phyloP scores from a whole-genome alignment of 371 early-diverging fungal species.

The Sporodiniella umbellata region DNA sequence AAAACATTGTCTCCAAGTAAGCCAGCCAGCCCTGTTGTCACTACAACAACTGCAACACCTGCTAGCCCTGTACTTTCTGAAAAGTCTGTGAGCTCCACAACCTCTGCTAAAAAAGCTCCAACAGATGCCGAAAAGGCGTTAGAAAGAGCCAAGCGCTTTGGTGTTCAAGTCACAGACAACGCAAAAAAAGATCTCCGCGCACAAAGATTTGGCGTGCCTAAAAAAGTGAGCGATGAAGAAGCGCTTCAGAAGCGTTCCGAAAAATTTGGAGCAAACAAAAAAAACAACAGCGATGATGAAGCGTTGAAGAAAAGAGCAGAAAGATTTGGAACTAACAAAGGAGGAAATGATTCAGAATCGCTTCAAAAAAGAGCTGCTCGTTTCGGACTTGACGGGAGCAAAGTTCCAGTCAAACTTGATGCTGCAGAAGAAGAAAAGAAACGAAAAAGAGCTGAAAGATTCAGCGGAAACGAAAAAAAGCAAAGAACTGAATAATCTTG shows the following conservation, averaged over 20 bases:
- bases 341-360: constrained; percentile 18
- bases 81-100: background rate
- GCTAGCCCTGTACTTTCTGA: background rate
- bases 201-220: constrained; percentile 31
- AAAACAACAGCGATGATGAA: constrained; percentile 43
- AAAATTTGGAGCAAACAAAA: constrained; percentile 37
- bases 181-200: constrained; percentile 44
- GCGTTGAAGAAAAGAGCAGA: constrained; percentile 50
- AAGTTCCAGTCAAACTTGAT: constrained; percentile 18
- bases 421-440: constrained; percentile 66
- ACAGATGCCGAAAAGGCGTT: constrained; percentile 36
- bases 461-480: constrained; percentile 37
- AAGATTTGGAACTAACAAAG: constrained; percentile 41
- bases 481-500: constrained; percentile 12
- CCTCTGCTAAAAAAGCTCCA: background rate
- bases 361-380: constrained; percentile 52
- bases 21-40: background rate
- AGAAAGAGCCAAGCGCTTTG: constrained; percentile 59
- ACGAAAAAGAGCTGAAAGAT: constrained; percentile 62
- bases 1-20: constrained; percentile 3
- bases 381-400: constrained; percentile 33
- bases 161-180: constrained; percentile 39
- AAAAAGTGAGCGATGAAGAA: constrained; percentile 40
- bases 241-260: constrained; percentile 49
- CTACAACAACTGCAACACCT: background rate